Evolutionary conservation across 768 basidiomycete species (phyloP).

Genomic region (Russula ochroleuca): DNA sequence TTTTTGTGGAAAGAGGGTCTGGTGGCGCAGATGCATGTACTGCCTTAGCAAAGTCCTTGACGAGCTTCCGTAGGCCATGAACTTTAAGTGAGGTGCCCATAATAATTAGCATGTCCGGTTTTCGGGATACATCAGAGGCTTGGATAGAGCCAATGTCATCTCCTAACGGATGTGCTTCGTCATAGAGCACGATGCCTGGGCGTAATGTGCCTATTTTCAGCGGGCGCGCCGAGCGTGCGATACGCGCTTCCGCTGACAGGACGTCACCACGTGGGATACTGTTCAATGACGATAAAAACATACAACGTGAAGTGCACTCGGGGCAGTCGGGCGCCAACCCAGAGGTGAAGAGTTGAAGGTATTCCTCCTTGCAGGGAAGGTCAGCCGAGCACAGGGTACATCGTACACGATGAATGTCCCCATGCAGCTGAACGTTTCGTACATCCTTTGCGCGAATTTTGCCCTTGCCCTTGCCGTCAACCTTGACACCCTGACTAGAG

Average conservation of each 20-base stretch:
- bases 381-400: slow-evolving; percentile 82
- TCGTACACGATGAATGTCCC: slow-evolving; percentile 87
- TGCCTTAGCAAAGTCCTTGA: slow-evolving; percentile 88
- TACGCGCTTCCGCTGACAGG: slow-evolving; percentile 61
- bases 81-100: slow-evolving; percentile 98
- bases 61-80: slow-evolving; percentile 87
- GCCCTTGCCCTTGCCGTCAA: slow-evolving; percentile 59
- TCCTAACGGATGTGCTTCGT: slow-evolving; percentile 87
- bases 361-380: slow-evolving; percentile 60
- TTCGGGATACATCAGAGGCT: slow-evolving; percentile 64
- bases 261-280: slow-evolving; percentile 14
- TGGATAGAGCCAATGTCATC: slow-evolving; percentile 89
- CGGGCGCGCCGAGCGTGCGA: slow-evolving; percentile 78
- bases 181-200: slow-evolving; percentile 92
- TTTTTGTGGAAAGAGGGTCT: slow-evolving; percentile 38
- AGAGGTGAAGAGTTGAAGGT: slow-evolving; percentile 57
- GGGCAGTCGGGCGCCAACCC: slow-evolving; percentile 83
- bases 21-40: slow-evolving; percentile 54
- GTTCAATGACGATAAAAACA: slow-evolving; percentile 35
- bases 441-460: slow-evolving; percentile 68
- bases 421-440: slow-evolving; percentile 89
- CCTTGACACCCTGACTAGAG: slow-evolving; percentile 49
- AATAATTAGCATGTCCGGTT: slow-evolving; percentile 90
- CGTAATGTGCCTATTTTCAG: slow-evolving; percentile 81
- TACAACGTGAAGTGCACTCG: slow-evolving; percentile 78